Evolutionary conservation across 2,329 filamentous ascomycete species (phyloP).

Genomic region (Colletotrichum theobromicola): DNA sequence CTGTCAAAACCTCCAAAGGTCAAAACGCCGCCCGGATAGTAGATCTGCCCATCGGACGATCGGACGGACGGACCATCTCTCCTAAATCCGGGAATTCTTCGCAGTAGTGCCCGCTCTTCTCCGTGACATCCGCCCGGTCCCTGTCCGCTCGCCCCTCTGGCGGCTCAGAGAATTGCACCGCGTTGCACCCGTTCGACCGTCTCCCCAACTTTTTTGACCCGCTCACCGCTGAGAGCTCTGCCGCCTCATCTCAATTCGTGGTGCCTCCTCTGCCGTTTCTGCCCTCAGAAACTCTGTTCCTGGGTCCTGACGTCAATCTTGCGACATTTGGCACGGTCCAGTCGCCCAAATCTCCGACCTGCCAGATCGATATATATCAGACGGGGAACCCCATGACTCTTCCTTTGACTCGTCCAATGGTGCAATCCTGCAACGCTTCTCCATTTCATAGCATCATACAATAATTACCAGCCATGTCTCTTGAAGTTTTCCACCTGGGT

Average conservation of each 20-base stretch:
- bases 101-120: not conserved
- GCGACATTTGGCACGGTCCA: not conserved
- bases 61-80: not conserved
- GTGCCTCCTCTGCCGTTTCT: not conserved
- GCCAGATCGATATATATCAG: not conserved
- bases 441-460: not conserved
- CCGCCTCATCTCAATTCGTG: not conserved
- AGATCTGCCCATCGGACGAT: not conserved
- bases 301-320: slow-evolving; percentile 13
- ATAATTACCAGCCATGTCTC: slow-evolving; percentile 6
- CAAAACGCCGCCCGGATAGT: not conserved
- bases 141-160: not conserved
- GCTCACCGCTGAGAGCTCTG: not conserved
- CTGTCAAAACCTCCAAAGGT: not conserved
- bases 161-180: slow-evolving; percentile 5
- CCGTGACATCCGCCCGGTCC: slow-evolving; percentile 11
- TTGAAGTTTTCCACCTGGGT: slow-evolving; percentile 22
- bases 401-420: not conserved
- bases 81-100: not conserved
- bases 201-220: not conserved
- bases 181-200: not conserved
- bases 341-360: not conserved
- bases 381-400: not conserved
- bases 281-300: not conserved
- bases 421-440: not conserved